phyloP scores from a whole-genome alignment of 140 eudicot genomes.

The Oenanthe javanica region DNA sequence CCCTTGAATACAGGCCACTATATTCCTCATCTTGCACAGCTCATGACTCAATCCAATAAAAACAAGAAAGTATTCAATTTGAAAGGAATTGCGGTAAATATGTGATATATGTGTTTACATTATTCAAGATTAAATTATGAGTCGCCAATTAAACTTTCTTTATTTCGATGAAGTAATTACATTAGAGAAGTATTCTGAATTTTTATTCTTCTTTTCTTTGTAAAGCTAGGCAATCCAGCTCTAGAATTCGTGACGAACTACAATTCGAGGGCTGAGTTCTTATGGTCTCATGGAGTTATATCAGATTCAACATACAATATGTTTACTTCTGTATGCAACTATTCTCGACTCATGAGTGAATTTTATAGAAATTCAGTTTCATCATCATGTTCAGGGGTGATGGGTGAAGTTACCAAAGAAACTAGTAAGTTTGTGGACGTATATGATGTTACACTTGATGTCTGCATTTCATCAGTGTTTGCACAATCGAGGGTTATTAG shows the following conservation, averaged over 20 bases:
- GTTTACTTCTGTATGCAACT: slow-evolving; percentile 45
- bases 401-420: slow-evolving; percentile 35
- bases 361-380: slow-evolving; percentile 36
- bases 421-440: slow-evolving; percentile 45
- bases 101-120: neutral
- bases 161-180: neutral
- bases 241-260: slow-evolving; percentile 41
- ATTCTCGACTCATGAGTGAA: slow-evolving; percentile 47
- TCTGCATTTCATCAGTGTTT: slow-evolving; percentile 49
- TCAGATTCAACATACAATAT: slow-evolving; percentile 46
- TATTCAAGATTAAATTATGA: neutral
- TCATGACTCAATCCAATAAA: slow-evolving; percentile 32
- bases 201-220: neutral
- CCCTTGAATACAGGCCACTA: slow-evolving; percentile 59
- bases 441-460: slow-evolving; percentile 59
- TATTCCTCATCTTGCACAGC: slow-evolving; percentile 75
- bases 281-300: slow-evolving; percentile 65
- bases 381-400: slow-evolving; percentile 34
- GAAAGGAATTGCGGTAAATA: slow-evolving; percentile 48
- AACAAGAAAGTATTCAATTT: slow-evolving; percentile 32
- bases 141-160: neutral
- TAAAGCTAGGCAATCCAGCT: slow-evolving; percentile 56
- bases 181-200: neutral
- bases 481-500: slow-evolving; percentile 36
- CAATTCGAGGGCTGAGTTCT: slow-evolving; percentile 56